phyloP scores from a whole-genome alignment of 108 stramenopile species.

The Cylindrotheca fusiformis region DNA sequence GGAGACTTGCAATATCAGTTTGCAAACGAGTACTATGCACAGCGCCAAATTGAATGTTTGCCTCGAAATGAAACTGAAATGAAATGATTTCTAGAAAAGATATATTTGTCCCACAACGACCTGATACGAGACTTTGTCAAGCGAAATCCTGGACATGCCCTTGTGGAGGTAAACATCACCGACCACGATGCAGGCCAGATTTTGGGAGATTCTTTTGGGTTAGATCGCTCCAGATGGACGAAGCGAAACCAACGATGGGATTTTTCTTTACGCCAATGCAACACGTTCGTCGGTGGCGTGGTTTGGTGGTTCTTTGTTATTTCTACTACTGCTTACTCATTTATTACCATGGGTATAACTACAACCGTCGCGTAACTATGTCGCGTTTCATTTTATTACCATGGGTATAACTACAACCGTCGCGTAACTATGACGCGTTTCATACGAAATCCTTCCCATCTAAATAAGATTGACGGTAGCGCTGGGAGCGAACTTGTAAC shows the following conservation, averaged over 20 bases:
- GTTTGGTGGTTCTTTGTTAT: neutral
- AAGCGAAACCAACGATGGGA: neutral
- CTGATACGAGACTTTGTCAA: conserved; percentile 5
- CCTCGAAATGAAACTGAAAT: neutral
- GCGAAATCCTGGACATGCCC: conserved; percentile 6
- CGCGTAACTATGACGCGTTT: no score
- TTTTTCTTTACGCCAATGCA: neutral
- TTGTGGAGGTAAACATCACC: conserved; percentile 17
- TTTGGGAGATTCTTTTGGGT: conserved; percentile 8
- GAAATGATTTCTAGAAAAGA: neutral
- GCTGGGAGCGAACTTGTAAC: no score
- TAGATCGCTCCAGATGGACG: neutral
- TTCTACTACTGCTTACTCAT: neutral
- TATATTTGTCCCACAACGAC: conserved; percentile 2
- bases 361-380: no score
- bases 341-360: neutral
- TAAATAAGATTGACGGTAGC: no score
- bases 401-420: neutral
- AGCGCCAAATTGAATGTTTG: neutral
- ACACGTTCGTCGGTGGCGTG: neutral
- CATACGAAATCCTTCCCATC: no score
- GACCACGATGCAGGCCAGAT: neutral
- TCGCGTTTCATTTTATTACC: no score
- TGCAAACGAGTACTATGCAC: conserved; percentile 11
- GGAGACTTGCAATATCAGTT: neutral